phyloP scores from a whole-genome alignment of 257 asterid genomes.

The Cynanchum wilfordii region DNA sequence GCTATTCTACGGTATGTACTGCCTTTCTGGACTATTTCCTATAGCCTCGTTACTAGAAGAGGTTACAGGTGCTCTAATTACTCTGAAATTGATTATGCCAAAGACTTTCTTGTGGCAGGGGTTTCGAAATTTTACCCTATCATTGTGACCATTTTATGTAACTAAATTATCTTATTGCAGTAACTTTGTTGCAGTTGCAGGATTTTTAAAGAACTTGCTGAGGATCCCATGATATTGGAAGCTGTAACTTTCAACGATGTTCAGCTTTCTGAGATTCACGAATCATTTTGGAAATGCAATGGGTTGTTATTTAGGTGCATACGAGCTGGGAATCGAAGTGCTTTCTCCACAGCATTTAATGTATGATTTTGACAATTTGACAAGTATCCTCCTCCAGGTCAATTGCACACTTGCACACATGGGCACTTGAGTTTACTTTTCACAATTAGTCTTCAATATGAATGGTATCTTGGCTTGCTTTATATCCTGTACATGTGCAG shows the following conservation, averaged over 20 bases:
- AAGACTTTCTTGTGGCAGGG: neutral
- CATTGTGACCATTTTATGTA: neutral
- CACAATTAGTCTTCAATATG: neutral
- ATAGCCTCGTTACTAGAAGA: neutral
- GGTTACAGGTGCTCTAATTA: neutral
- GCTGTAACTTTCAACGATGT: constrained; percentile 16
- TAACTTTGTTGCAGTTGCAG: constrained; percentile 27
- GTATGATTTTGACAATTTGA: constrained; percentile 7
- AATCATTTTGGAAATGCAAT: constrained; percentile 23
- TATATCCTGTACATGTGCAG: neutral
- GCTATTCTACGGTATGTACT: neutral
- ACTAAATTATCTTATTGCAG: constrained; percentile 9
- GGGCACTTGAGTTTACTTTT: neutral
- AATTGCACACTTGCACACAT: neutral
- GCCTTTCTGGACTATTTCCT: neutral
- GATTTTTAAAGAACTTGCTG: constrained; percentile 26
- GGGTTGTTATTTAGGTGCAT: constrained; percentile 27
- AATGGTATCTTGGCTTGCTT: neutral
- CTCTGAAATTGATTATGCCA: neutral
- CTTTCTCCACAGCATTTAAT: constrained; percentile 7
- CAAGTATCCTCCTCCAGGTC: neutral
- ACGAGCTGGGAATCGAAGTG: constrained; percentile 15
- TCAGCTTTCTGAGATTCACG: constrained; percentile 16
- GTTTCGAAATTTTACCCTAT: neutral
- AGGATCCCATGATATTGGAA: constrained; percentile 23